A percentile compares a stretch with the other conserved stretches of the same genome.
These are phyloP conservation scores for Beauveria bassiana DNA, from an alignment of 2,329 filamentous ascomycete species.

Conservation along the genomic window DNA sequence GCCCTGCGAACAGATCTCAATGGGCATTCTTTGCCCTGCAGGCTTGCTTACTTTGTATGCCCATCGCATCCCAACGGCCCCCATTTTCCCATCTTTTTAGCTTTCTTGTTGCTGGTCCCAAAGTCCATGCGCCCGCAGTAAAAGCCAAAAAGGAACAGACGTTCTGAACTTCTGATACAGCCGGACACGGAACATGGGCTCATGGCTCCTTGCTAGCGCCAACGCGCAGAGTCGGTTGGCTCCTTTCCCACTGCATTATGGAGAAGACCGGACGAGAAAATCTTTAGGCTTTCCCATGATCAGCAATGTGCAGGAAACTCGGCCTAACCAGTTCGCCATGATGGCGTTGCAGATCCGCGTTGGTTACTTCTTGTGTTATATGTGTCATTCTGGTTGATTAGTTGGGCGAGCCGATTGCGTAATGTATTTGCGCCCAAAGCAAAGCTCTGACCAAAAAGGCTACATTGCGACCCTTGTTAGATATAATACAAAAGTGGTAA, in stretches of 20 bases:
- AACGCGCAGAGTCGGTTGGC: background rate
- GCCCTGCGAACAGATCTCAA: constrained; percentile 1
- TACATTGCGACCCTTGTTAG: background rate
- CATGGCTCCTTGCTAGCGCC: background rate
- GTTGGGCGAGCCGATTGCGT: background rate
- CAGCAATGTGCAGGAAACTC: background rate
- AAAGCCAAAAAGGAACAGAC: background rate
- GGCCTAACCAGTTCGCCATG: background rate
- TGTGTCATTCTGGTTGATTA: no score
- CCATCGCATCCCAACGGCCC: constrained; percentile 1
- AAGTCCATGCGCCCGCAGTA: background rate
- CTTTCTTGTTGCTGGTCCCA: background rate
- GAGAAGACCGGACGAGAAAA: background rate
- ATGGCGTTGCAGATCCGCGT: background rate
- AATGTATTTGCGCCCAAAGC: background rate
- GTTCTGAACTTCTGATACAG: background rate
- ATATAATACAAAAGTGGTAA: background rate
- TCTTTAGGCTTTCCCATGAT: background rate
- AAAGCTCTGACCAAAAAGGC: background rate
- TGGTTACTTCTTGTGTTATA: background rate
- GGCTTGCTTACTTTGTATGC: background rate
- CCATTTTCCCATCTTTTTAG: background rate
- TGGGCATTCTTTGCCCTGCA: background rate
- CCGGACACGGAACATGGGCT: background rate
- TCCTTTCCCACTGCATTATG: background rate